Percentiles rank a stretch among this genome's conserved stretches.
Conservation (phyloP, 768 basidiomycete genomes). For the Boletus vinaceobasis region DNA sequence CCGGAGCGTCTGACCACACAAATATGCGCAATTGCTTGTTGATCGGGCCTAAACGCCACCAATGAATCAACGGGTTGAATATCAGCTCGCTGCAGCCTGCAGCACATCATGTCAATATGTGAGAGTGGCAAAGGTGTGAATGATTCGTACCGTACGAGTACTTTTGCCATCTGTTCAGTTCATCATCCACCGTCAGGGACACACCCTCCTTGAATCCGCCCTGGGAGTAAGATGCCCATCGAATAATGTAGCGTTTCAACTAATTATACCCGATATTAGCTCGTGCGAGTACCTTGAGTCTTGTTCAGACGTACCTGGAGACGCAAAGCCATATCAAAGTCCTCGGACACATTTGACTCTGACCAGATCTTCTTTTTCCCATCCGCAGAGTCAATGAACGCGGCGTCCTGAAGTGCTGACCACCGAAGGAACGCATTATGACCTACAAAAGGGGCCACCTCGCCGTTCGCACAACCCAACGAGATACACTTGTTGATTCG, state of each 20-base stretch:
- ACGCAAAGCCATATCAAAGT: conserved; percentile 64
- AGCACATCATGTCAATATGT: conserved; percentile 27
- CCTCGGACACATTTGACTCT: conserved; percentile 63
- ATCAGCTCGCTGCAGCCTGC: conserved; percentile 51
- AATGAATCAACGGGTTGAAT: conserved; percentile 77
- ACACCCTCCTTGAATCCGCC: conserved; percentile 94
- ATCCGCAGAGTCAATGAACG: conserved; percentile 53
- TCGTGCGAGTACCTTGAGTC: background rate
- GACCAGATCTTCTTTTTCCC: conserved; percentile 74
- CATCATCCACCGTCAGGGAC: conserved; percentile 87
- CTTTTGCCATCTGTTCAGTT: conserved; percentile 94
- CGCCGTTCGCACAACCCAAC: conserved; percentile 74
- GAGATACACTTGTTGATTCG: conserved; percentile 85
- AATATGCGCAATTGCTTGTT: conserved; percentile 76
- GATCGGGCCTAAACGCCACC: conserved; percentile 80
- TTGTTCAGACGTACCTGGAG: conserved; percentile 38
- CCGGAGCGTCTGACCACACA: conserved; percentile 72
- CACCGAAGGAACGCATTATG: conserved; percentile 90
- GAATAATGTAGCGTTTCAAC: conserved; percentile 31
- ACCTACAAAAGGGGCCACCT: conserved; percentile 75
- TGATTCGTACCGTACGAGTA: conserved; percentile 62
- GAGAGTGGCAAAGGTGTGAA: conserved; percentile 33
- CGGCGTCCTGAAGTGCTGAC: conserved; percentile 84
- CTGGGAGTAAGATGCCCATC: conserved; percentile 80
- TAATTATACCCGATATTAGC: background rate